Percentiles rank a stretch among this genome's conserved stretches.
phyloP scores from a whole-genome alignment of 305 asterid genomes.

The Fraxinus angustifolia region DNA sequence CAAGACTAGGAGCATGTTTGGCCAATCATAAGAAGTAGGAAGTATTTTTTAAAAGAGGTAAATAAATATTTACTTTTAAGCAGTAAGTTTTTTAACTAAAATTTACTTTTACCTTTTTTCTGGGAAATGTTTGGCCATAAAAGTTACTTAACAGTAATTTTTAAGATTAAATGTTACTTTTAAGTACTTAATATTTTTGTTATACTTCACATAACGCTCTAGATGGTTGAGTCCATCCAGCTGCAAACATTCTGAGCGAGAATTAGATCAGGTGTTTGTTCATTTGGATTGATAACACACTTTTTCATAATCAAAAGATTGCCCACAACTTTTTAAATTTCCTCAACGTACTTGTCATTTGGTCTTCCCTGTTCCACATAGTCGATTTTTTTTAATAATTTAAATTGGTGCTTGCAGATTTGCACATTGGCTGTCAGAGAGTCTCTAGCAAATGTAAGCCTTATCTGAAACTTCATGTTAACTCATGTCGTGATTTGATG shows the following conservation, averaged over 20 bases:
- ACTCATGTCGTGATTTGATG: constrained; percentile 7
- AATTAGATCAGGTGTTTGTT: neutral
- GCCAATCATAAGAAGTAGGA: neutral
- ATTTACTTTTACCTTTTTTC: neutral
- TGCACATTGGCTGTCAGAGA: constrained; percentile 54
- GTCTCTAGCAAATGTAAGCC: constrained; percentile 49
- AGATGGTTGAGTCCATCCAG: constrained; percentile 13
- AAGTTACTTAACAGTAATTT: neutral
- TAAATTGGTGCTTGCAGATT: constrained; percentile 33
- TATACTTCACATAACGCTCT: neutral
- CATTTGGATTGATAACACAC: neutral
- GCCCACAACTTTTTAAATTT: neutral
- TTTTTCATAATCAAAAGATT: neutral
- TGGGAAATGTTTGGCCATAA: neutral
- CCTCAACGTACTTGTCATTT: neutral
- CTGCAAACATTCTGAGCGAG: neutral
- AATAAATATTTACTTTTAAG: neutral
- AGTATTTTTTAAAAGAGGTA: neutral
- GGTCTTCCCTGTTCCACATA: neutral
- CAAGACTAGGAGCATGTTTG: neutral
- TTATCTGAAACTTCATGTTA: constrained; percentile 4
- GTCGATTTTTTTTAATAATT: neutral
- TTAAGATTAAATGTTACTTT: neutral
- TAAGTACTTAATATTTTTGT: neutral
- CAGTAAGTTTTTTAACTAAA: neutral